Percentiles rank a stretch among this genome's conserved stretches.
phyloP scores from a whole-genome alignment of 2,329 filamentous ascomycete genomes.

The Exophiala lecanii-corni region DNA sequence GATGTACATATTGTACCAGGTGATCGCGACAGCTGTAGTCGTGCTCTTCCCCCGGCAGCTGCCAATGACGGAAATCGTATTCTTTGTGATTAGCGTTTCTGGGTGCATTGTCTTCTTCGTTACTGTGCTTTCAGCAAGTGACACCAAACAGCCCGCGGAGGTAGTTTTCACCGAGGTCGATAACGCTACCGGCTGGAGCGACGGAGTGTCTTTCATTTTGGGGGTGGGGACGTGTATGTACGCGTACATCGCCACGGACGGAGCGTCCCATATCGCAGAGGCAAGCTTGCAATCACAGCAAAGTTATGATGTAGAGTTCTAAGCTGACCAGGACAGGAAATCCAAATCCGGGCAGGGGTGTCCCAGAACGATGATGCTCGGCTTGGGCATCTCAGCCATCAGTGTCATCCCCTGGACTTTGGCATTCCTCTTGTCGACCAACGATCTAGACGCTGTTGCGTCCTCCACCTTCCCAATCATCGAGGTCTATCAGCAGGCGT shows the following conservation, averaged over 20 bases:
- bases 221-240: conserved; percentile 32
- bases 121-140: conserved; percentile 26
- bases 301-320: not conserved
- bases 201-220: conserved; percentile 52
- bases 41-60: conserved; percentile 17
- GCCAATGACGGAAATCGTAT: conserved; percentile 15
- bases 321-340: conserved; percentile 19
- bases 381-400: conserved; percentile 21
- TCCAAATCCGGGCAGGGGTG: conserved; percentile 21
- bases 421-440: conserved; percentile 24
- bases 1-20: conserved; percentile 22
- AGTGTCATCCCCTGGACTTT: conserved; percentile 24
- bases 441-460: conserved; percentile 20
- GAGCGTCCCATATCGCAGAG: conserved; percentile 28
- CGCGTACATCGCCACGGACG: conserved; percentile 27
- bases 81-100: conserved; percentile 22
- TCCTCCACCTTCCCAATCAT: conserved; percentile 23
- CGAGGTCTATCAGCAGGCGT: conserved; percentile 23
- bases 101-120: conserved; percentile 29
- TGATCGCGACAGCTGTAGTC: conserved; percentile 14
- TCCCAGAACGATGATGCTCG: conserved; percentile 27
- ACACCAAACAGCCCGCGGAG: conserved; percentile 38
- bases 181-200: conserved; percentile 65
- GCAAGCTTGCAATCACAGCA: conserved; percentile 10
- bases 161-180: conserved; percentile 56